Base-by-base conservation (phyloP, 164 flowering plant species). In the Cinnamomum chago region DNA sequence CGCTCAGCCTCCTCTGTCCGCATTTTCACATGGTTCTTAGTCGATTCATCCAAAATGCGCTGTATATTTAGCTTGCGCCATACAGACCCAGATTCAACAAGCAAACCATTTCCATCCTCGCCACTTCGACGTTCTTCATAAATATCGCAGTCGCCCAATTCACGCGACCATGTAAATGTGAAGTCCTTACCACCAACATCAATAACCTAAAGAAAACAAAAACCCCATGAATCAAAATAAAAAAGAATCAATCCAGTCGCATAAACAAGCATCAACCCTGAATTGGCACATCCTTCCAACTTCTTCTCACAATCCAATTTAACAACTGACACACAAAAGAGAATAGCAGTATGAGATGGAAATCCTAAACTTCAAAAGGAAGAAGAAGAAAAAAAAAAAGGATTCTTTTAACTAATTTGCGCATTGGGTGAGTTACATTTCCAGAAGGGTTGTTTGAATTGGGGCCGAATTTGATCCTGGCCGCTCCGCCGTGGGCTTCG, bases 41-140 rank as follows among this genome's bases (percentile, higher is more conserved):
- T 90, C 72, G 98, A 92, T 79, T 96, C 99, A 73, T 96, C 99
- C 84, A 96, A 81, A 30, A 88, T 79, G 27, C 99, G 90, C 67
- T 92, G 97, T 74, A 94, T 92, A 80, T 88, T 96, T 78, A 96
- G 77, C 83, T 96, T 96, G 73, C 98, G 94, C 97, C 95, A 92
- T 28, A 90, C 88, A 79, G 88, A 85, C 15, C 98, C 97, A 79
- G 97, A 88, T 84, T 94, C 98, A 76, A 94, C 89, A 80, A 96
- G 97, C 84, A 91, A 82, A 25, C 98, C 99, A 82, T 83, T 84
- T 80, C 94, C 94, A 81, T 87, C 89, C 75, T 88, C 97, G 30
- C 91, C 94, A 80, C 90, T 86, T 81, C 75, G 85, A 71, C 87
- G 85, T 81, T 96, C 97, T 85, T 96, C 97, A 82, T 94, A 96